Evolutionary conservation across 345 rosid genomes (phyloP), one percentile per base, ranked within the genome.

Genomic region (rapeseed (Brassica napus)): DNA sequence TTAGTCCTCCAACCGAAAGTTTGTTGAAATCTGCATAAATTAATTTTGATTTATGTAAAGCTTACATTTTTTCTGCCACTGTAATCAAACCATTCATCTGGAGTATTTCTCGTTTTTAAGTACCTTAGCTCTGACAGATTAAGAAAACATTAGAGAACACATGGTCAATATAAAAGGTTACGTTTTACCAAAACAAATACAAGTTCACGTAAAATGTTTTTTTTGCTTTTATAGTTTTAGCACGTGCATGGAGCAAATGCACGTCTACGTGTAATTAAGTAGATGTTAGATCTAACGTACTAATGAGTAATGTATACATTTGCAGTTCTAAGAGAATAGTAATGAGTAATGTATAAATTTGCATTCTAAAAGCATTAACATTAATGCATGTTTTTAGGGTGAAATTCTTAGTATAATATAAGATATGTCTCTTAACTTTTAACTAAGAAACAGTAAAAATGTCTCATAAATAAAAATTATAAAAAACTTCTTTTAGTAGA

Each of bases 11-110:
- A 77, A 71, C 71, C 10, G 65, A 71, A 77, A 63, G 71, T 71
- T 77, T 8, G 71, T 77, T 77, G 80, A 70, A 30, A 12, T 69
- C 30, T 21, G 70, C 54, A 77, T 14, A 31, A 47, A 14, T 60
- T 77, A 69, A 23, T 44, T 74, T 62, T 63, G 70, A 70, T 69
- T 32, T 49, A 62, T 21, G 8, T 49, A 34, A 62, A 31, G 21
- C 42, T 62, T n/a, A 69, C 32, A 7, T 14, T 65, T 47, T 8
- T 60, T 18, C 61, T 61, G 65, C 64, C 57, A 63, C 11, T 34
- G 44, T 24, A 63, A 52, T 52, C 65, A 63, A 35, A 32, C 35
- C 2, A 34, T 61, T 18, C 10, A 4, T 77, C 37, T 34, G 9
- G 47, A 47, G 54, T 15, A n/a, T 49, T 68, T 18, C 42, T 69